phyloP scores from a whole-genome alignment of 768 basidiomycete genomes.

The Collybia nuda region DNA sequence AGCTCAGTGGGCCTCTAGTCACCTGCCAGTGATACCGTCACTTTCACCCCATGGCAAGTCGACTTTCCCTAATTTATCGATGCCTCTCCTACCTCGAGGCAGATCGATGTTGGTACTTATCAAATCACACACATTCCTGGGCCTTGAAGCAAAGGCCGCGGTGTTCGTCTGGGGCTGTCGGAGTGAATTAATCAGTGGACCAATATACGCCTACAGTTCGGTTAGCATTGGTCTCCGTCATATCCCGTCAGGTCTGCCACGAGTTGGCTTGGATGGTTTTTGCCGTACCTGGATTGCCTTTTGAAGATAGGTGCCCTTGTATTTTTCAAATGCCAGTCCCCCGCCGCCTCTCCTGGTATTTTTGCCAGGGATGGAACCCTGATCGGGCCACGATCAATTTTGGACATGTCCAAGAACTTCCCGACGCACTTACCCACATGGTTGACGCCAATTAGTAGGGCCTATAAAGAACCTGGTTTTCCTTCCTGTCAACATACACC shows the following conservation, averaged over 20 bases:
- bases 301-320: conserved; percentile 5
- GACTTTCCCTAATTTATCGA: not conserved
- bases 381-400: conserved; percentile 3
- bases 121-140: not conserved
- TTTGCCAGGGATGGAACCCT: conserved; percentile 7
- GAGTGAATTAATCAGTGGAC: conserved; percentile 7
- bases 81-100: not conserved
- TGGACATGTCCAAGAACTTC: not conserved
- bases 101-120: not conserved
- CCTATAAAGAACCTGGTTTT: too few species aligned
- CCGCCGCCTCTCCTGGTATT: not conserved
- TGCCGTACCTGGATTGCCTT: not conserved
- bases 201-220: conserved; percentile 7
- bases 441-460: not conserved
- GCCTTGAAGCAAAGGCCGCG: not conserved
- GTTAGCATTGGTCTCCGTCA: not conserved
- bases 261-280: conserved; percentile 6
- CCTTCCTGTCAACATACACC: too few species aligned
- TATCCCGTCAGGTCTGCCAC: conserved; percentile 3
- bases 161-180: not conserved
- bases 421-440: not conserved
- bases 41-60: not conserved
- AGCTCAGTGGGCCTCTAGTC: too few species aligned
- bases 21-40: too few species aligned
- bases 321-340: not conserved